These are phyloP conservation scores for Syzygium syzygioides DNA, from an alignment of 441 rosid genomes.

Conservation along the genomic window DNA sequence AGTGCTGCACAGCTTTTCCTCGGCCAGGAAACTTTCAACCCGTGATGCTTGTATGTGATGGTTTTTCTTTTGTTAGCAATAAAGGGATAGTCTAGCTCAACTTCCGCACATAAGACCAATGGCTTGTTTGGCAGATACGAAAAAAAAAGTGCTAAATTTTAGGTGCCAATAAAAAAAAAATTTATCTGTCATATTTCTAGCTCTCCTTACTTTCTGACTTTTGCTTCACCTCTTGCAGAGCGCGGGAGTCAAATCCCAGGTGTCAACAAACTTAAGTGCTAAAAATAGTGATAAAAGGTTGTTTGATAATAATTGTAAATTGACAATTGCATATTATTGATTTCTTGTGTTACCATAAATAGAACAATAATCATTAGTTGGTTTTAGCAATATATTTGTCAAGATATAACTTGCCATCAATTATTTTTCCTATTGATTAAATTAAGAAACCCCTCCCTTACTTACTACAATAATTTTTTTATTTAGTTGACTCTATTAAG, in stretches of 20 bases:
- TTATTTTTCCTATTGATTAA: neutral
- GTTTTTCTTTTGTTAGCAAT: neutral
- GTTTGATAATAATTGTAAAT: neutral
- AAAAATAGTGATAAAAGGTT: neutral
- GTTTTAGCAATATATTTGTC: neutral
- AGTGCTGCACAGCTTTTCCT: neutral
- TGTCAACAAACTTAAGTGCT: neutral
- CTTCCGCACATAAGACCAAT: neutral
- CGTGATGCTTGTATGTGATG: neutral
- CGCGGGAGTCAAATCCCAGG: neutral
- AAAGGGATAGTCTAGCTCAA: neutral
- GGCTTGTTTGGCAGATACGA: neutral
- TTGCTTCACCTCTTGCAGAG: too few species aligned
- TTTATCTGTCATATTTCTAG: too few species aligned
- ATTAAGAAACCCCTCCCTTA: neutral
- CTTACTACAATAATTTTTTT: neutral
- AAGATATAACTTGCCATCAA: neutral
- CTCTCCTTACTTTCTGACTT: too few species aligned
- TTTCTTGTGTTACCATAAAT: neutral
- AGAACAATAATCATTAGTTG: neutral
- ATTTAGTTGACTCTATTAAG: neutral
- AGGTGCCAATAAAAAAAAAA: neutral
- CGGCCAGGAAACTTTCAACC: neutral
- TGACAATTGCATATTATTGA: neutral
- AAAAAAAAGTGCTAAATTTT: neutral